Conservation (phyloP, 805 yeast genomes). For the Metschnikowia baotianmanensis region DNA sequence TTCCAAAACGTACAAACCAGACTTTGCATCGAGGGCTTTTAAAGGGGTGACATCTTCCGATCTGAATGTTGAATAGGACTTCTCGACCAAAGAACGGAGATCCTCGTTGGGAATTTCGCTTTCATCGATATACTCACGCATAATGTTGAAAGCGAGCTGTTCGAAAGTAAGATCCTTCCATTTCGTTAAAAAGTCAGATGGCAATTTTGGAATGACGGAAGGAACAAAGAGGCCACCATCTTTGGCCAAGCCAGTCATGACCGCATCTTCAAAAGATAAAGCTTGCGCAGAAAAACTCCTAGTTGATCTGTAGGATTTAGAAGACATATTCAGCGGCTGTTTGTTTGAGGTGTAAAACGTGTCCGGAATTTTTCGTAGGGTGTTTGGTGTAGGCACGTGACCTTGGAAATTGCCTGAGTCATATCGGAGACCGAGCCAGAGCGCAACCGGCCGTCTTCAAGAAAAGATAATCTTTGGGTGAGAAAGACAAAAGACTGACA, state of each 20-base stretch:
- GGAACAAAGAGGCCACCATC: constrained; percentile 98
- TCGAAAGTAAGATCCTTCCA: constrained; percentile 81
- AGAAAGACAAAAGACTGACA: neutral
- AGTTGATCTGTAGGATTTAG: constrained; percentile 66
- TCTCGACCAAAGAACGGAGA: constrained; percentile 56
- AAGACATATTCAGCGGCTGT: constrained; percentile 9
- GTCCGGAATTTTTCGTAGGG: too few relatives aligned
- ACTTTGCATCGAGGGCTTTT: constrained; percentile 53
- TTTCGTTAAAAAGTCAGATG: constrained; percentile 50
- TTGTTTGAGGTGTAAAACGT: neutral
- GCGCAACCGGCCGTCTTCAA: neutral
- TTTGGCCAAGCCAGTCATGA: constrained; percentile 87
- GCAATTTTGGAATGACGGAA: constrained; percentile 67
- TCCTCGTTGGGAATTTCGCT: constrained; percentile 73
- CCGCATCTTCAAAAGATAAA: constrained; percentile 74
- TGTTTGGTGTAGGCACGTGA: neutral
- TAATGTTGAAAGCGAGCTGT: constrained; percentile 82
- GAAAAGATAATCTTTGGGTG: too few relatives aligned
- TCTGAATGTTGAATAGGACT: constrained; percentile 90
- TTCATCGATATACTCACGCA: constrained; percentile 73
- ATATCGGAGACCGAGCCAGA: neutral
- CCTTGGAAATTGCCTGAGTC: neutral
- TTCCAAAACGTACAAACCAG: constrained; percentile 75
- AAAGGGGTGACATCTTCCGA: constrained; percentile 86
- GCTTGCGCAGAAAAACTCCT: constrained; percentile 54